Evolutionary conservation across 306 rosid genomes (phyloP), one percentile per base, ranked within the genome.

Genomic region (Canavalia gladiata): DNA sequence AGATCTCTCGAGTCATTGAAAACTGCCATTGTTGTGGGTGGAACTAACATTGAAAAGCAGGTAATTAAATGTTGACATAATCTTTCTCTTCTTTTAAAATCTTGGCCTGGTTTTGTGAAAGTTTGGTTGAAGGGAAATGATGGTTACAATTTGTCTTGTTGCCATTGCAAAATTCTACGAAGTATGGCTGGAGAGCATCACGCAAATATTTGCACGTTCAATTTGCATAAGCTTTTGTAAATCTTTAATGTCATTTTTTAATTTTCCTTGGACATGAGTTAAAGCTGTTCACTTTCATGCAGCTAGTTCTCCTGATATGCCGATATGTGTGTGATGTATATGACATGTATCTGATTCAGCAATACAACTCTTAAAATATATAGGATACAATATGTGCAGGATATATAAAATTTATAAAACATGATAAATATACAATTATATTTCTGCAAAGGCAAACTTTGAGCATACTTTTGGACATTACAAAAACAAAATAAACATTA

Each of bases 11-110:
- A 88, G 66, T 88, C 94, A 56, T 79, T 93, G 35, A 93, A 86
- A 85, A 90, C 97, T 74, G 96, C 97, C 37, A 90, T 93, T 67
- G 92, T 91, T 86, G 97, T 93, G 68, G 97, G 97, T 46, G 97
- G 97, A 80, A 91, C 96, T 42, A 91, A 93, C 81, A 88, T 93
- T 74, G 84, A 87, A 64, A 93, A 91, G 71, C 97, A 93, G 97
- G 97, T 93, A 82, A 85, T 83, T 80, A 73, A 69, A 58, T 72
- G 71, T 57, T 63, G 37, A n/a, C 60, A 28, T 52, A 8, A 49
- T 75, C 28, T 12, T 79, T 68, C 47, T 66, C 56, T 54, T 49
- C 45, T 47, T 29, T 51, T 29, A n/a, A 9, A 31, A 29, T 29
- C 47, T 37, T 8, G 50, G 28, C 82, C 80, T 34, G 30, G 11